Evolutionary conservation across 2,329 filamentous ascomycete species (phyloP).

Genomic region (Pseudogymnoascus sp.): DNA sequence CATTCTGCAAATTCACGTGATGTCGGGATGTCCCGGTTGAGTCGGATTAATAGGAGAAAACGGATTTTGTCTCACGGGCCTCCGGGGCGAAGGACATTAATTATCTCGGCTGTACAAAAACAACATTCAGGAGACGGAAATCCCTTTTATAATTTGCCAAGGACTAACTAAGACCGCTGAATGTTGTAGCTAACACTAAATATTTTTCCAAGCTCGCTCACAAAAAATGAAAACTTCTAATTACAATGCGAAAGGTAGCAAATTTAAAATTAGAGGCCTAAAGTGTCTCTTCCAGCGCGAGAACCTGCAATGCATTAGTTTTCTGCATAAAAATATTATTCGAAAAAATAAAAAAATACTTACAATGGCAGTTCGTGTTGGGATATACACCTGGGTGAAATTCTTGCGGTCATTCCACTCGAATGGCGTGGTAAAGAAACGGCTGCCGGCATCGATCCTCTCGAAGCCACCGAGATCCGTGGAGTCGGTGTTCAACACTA

Average conservation of each 20-base stretch:
- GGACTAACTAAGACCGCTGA: neutral
- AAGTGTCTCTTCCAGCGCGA: slow-evolving; percentile 32
- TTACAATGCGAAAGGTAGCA: neutral
- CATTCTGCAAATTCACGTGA: slow-evolving; percentile 3
- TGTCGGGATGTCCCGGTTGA: slow-evolving; percentile 1
- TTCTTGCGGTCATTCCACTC: slow-evolving; percentile 87
- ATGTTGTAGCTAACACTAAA: slow-evolving; percentile 9
- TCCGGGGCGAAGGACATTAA: neutral
- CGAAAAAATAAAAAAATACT: slow-evolving; percentile 27
- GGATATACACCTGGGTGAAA: slow-evolving; percentile 88
- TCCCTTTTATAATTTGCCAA: slow-evolving; percentile 2
- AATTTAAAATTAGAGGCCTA: slow-evolving; percentile 15
- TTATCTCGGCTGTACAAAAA: slow-evolving; percentile 2
- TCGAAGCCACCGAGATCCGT: slow-evolving; percentile 72
- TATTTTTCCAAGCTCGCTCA: slow-evolving; percentile 9
- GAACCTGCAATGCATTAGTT: slow-evolving; percentile 24
- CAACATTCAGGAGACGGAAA: slow-evolving; percentile 5
- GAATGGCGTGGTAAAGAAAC: slow-evolving; percentile 88
- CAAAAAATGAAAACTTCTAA: slow-evolving; percentile 5
- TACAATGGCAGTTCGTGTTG: slow-evolving; percentile 76
- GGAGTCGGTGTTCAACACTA: slow-evolving; percentile 77
- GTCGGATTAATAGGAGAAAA: slow-evolving; percentile 12
- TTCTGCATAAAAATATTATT: slow-evolving; percentile 13
- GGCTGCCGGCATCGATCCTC: slow-evolving; percentile 69
- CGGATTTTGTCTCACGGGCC: slow-evolving; percentile 6